phyloP scores from a whole-genome alignment of 371 early-diverging fungal species.

The Funneliformis caledonium region DNA sequence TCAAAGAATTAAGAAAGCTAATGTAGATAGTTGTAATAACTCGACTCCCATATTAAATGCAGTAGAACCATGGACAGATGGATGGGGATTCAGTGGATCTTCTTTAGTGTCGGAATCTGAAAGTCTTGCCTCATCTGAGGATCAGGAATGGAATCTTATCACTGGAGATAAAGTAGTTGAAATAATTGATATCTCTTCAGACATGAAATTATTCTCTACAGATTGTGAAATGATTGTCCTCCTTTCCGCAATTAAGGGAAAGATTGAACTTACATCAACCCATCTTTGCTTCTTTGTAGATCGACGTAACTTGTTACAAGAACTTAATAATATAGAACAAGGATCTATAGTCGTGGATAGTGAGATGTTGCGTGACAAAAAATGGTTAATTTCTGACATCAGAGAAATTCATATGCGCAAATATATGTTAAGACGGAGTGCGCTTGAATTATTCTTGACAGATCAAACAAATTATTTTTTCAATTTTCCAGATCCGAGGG shows the following conservation, averaged over 20 bases:
- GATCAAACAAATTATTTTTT: constrained; percentile 64
- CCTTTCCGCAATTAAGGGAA: constrained; percentile 58
- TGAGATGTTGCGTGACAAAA: constrained; percentile 55
- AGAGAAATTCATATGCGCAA: constrained; percentile 62
- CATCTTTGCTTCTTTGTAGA: constrained; percentile 54
- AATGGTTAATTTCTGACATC: constrained; percentile 58
- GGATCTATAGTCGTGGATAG: constrained; percentile 44
- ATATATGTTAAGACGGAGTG: constrained; percentile 62
- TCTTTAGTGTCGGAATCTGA: constrained; percentile 30
- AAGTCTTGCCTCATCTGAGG: constrained; percentile 26
- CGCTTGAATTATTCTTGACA: constrained; percentile 69
- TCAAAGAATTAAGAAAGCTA: constrained; percentile 17
- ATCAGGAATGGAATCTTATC: constrained; percentile 45
- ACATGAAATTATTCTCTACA: constrained; percentile 42
- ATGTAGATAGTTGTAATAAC: background rate
- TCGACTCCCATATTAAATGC: constrained; percentile 17
- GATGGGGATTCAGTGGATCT: constrained; percentile 2
- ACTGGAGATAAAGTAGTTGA: constrained; percentile 38
- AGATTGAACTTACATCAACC: constrained; percentile 52
- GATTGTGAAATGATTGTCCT: constrained; percentile 61
- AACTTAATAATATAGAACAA: constrained; percentile 41
- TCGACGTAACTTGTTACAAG: constrained; percentile 39
- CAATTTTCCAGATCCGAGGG: constrained; percentile 56
- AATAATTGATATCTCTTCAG: constrained; percentile 33
- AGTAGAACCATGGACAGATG: constrained; percentile 38